Evolutionary conservation across 2,329 filamentous ascomycete species (phyloP).

Genomic region (Penicillium rolfsii): DNA sequence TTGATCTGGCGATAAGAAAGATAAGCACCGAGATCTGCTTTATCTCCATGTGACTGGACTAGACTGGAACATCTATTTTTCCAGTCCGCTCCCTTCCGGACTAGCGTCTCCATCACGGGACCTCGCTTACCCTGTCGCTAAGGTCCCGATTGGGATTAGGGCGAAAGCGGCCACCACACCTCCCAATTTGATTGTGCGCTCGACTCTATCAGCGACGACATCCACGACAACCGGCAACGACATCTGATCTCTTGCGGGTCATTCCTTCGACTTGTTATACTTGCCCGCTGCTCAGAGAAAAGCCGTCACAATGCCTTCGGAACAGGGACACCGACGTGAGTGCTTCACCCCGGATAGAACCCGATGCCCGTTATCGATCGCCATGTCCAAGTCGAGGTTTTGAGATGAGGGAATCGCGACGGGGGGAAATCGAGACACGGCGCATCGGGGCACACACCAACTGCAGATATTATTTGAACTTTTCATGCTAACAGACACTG

Average conservation of each 20-base stretch:
- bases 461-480: conserved; percentile 11
- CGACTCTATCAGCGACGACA: conserved; percentile 46
- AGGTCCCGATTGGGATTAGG: conserved; percentile 42
- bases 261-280: conserved; percentile 47
- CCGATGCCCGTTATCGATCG: conserved; percentile 20
- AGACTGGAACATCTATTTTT: conserved; percentile 1
- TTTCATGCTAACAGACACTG: conserved; percentile 36
- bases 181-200: conserved; percentile 47
- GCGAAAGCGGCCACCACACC: conserved; percentile 41
- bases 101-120: conserved; percentile 37
- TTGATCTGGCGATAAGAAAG: neutral
- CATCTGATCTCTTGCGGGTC: conserved; percentile 43
- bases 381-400: conserved; percentile 1
- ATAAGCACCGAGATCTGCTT: neutral
- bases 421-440: conserved; percentile 2
- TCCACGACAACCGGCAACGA: conserved; percentile 48
- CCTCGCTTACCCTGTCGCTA: conserved; percentile 45
- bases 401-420: conserved; percentile 6
- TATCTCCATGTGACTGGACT: neutral
- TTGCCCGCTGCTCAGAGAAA: conserved; percentile 48
- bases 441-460: conserved; percentile 15
- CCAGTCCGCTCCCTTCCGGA: conserved; percentile 13
- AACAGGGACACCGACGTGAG: conserved; percentile 87
- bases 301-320: conserved; percentile 79
- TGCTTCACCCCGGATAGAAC: conserved; percentile 39